Evolutionary conservation across 306 rosid genomes (phyloP), one percentile per base, ranked within the genome.

Genomic region (Potentilla sterilis): DNA sequence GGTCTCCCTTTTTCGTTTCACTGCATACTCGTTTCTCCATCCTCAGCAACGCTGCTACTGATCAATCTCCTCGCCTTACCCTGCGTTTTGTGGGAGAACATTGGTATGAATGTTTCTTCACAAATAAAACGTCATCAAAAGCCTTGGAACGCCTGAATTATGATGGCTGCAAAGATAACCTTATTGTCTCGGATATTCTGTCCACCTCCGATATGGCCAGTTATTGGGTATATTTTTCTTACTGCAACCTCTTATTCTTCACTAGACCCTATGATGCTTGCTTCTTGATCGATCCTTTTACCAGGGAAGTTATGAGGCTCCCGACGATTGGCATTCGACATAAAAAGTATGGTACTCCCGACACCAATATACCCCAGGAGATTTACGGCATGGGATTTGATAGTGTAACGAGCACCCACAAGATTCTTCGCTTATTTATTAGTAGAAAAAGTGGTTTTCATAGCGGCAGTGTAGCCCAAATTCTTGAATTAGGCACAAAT

Each of bases 201-300:
- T 14, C 16, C 8, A 11, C 7, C 9, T n/a, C 7, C n/a, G 9
- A 34, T 9, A 6, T 32, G 1, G 7, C 12, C 42, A 2, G 18
- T 34, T 62, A 3, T 18, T 3, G 0, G 14, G 9, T 62, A 14
- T 18, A 32, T 14, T 32, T 62, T 7, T 8, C 18, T 5, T 62
- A 32, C 67, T 11, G 19, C 67, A 62, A 62, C 41, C 18, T 62
- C n/a, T 15, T 62, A 32, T 34, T 40, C 67, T 54, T 62, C 18
- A 11, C 21, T 18, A 12, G 40, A 62, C 5, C 10, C 8, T 2
- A 6, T 1, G 9, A 28, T 11, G 67, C 9, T 24, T 15, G n/a
- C 18, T 62, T 62, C 67, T 34, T 62, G 40, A 54, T 54, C 61
- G 61, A 54, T n/a, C 61, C 11, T 54, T 54, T 54, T 34, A 62